phyloP scores from a whole-genome alignment of 1,284 basidiomycete species.

The Malassezia dermatis region DNA sequence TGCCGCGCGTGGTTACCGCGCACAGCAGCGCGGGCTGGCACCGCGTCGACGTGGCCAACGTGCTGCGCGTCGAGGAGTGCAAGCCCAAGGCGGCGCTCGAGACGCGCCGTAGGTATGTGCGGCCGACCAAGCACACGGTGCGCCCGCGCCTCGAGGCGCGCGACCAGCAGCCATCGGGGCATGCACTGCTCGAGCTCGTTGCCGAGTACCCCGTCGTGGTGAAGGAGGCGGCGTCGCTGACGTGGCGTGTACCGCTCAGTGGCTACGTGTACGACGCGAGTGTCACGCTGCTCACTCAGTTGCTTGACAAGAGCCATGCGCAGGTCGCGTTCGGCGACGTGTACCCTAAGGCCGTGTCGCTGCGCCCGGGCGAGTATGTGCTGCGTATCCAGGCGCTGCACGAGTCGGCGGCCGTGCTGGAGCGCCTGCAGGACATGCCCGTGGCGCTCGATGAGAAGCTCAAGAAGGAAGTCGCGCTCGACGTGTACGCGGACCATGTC shows the following conservation, averaged over 20 bases:
- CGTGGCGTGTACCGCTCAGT: slow-evolving; percentile 32
- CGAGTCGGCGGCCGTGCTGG: slow-evolving; percentile 36
- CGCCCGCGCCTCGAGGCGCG: slow-evolving; percentile 35
- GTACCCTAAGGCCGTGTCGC: slow-evolving; percentile 44
- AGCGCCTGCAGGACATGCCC: slow-evolving; percentile 36
- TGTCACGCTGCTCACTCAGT: slow-evolving; percentile 41
- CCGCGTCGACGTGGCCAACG: slow-evolving; percentile 33
- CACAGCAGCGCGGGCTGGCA: slow-evolving; percentile 43
- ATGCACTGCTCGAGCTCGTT: slow-evolving; percentile 44
- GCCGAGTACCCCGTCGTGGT: slow-evolving; percentile 41
- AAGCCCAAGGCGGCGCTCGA: slow-evolving; percentile 43
- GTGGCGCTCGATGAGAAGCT: slow-evolving; percentile 43
- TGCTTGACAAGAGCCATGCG: slow-evolving; percentile 41
- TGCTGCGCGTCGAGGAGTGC: slow-evolving; percentile 42
- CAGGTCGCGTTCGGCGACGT: slow-evolving; percentile 44
- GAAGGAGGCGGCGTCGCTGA: slow-evolving; percentile 37
- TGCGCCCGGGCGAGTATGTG: slow-evolving; percentile 46
- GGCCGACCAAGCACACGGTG: slow-evolving; percentile 32
- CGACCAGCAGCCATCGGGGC: slow-evolving; percentile 41
- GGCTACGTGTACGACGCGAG: slow-evolving; percentile 46
- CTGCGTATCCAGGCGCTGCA: slow-evolving; percentile 41
- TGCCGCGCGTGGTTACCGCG: slow-evolving; percentile 8
- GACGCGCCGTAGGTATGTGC: slow-evolving; percentile 37
- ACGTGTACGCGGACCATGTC: slow-evolving; percentile 45
- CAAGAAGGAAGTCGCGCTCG: slow-evolving; percentile 37